Percentiles rank a stretch among this genome's conserved stretches.
These are phyloP conservation scores for Debaryomyces maramus DNA, from an alignment of 805 yeast genomes.

Conservation along the genomic window DNA sequence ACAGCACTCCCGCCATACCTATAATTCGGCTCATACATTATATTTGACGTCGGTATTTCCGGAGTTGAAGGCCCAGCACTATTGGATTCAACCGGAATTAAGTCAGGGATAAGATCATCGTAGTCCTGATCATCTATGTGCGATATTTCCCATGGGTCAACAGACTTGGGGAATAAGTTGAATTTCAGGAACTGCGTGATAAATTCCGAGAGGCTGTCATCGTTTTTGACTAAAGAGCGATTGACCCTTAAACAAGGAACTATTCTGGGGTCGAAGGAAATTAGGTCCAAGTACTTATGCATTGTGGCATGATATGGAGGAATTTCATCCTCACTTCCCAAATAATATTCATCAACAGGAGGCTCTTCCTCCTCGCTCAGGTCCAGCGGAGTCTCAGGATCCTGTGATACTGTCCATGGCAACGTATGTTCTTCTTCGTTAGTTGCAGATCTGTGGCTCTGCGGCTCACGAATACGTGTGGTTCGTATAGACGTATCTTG, in stretches of 20 bases:
- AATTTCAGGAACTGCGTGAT: slow-evolving; percentile 20
- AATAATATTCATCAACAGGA: not conserved
- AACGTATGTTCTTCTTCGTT: too few species aligned
- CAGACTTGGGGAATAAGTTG: slow-evolving; percentile 22
- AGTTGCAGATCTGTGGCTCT: too few species aligned
- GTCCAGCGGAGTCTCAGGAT: too few species aligned
- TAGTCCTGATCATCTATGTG: slow-evolving; percentile 29
- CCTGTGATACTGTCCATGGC: too few species aligned
- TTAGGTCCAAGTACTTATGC: slow-evolving; percentile 23
- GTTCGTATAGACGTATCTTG: too few species aligned
- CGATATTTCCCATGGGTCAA: slow-evolving; percentile 26
- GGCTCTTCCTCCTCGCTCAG: not conserved
- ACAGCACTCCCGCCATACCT: not conserved
- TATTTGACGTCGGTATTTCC: too few species aligned
- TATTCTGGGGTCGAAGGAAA: slow-evolving; percentile 29
- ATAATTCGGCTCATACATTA: not conserved
- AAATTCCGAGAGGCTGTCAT: slow-evolving; percentile 7
- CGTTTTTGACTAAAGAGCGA: slow-evolving; percentile 15
- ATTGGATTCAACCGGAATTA: slow-evolving; percentile 7
- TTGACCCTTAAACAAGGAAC: slow-evolving; percentile 26
- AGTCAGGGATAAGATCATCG: slow-evolving; percentile 22
- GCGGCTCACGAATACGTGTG: too few species aligned
- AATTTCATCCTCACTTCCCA: slow-evolving; percentile 14
- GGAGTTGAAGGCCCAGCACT: not conserved
- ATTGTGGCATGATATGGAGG: slow-evolving; percentile 27